Evolutionary conservation across 768 basidiomycete genomes (phyloP).

Genomic region (Leccinum barrowsii): DNA sequence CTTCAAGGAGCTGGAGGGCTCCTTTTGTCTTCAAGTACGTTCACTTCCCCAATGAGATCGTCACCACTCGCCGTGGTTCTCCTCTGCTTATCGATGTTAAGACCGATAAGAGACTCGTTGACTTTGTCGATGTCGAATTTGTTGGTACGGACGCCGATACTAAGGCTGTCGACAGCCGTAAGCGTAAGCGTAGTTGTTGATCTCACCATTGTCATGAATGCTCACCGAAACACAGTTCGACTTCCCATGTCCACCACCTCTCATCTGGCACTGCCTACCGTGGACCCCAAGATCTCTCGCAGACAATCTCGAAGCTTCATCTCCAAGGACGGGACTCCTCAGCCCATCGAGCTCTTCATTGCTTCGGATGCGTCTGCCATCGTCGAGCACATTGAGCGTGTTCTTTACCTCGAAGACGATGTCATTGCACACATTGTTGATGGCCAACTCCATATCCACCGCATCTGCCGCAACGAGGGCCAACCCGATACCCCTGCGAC

Average conservation of each 20-base stretch:
- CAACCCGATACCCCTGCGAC: constrained; percentile 58
- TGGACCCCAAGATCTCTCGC: constrained; percentile 76
- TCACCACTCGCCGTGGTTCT: constrained; percentile 94
- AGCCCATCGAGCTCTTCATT: constrained; percentile 99
- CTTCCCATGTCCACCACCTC: constrained; percentile 50
- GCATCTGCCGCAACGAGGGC: constrained; percentile 84
- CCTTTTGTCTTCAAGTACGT: constrained; percentile 98
- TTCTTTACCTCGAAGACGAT: constrained; percentile 97
- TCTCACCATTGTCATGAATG: not conserved
- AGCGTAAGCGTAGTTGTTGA: constrained; percentile 32
- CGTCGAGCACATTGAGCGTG: constrained; percentile 98
- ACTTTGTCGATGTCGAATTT: constrained; percentile 98
- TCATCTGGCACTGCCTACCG: constrained; percentile 61
- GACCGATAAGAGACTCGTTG: constrained; percentile 99
- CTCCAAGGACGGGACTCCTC: constrained; percentile 96
- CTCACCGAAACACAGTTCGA: constrained; percentile 30
- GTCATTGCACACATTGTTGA: constrained; percentile 97
- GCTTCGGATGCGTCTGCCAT: constrained; percentile 96
- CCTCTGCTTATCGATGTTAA: constrained; percentile 97
- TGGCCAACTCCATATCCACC: constrained; percentile 98
- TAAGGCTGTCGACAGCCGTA: constrained; percentile 34
- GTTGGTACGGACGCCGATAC: constrained; percentile 64
- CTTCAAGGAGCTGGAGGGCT: constrained; percentile 95
- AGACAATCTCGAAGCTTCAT: constrained; percentile 98
- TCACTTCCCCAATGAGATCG: constrained; percentile 95